phyloP scores from a whole-genome alignment of 2,329 filamentous ascomycete genomes.

The Pezicula radicicola region DNA sequence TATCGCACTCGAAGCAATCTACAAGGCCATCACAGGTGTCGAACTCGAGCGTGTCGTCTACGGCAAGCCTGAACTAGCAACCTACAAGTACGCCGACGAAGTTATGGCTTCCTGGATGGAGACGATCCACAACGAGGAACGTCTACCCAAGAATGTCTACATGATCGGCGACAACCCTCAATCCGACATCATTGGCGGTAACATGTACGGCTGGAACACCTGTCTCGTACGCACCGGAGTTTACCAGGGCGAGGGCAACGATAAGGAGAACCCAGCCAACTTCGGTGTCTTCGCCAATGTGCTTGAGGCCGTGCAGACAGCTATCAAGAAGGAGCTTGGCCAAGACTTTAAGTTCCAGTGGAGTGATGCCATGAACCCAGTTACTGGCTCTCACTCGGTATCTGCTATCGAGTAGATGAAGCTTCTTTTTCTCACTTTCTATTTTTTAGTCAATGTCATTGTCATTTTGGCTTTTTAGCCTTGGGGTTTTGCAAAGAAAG shows the following conservation, averaged over 20 bases:
- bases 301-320: constrained; percentile 65
- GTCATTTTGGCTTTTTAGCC: neutral
- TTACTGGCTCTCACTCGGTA: constrained; percentile 49
- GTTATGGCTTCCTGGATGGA: constrained; percentile 74
- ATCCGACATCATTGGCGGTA: constrained; percentile 72
- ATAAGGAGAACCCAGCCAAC: constrained; percentile 72
- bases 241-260: constrained; percentile 74
- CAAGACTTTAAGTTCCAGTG: constrained; percentile 72
- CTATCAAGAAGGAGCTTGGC: constrained; percentile 68
- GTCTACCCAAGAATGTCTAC: constrained; percentile 67
- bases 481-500: neutral
- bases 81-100: constrained; percentile 78
- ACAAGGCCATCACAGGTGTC: constrained; percentile 64
- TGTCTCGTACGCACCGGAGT: constrained; percentile 76
- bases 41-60: constrained; percentile 75
- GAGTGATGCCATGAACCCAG: constrained; percentile 68
- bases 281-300: constrained; percentile 76
- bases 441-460: too few relatives aligned
- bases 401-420: constrained; percentile 50
- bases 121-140: constrained; percentile 69
- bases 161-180: constrained; percentile 76
- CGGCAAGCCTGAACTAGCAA: constrained; percentile 71
- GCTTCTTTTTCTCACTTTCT: too few relatives aligned
- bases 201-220: constrained; percentile 82
- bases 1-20: constrained; percentile 71